Evolutionary conservation across 2,329 filamentous ascomycete genomes (phyloP).

Genomic region (Ascochyta fabae): DNA sequence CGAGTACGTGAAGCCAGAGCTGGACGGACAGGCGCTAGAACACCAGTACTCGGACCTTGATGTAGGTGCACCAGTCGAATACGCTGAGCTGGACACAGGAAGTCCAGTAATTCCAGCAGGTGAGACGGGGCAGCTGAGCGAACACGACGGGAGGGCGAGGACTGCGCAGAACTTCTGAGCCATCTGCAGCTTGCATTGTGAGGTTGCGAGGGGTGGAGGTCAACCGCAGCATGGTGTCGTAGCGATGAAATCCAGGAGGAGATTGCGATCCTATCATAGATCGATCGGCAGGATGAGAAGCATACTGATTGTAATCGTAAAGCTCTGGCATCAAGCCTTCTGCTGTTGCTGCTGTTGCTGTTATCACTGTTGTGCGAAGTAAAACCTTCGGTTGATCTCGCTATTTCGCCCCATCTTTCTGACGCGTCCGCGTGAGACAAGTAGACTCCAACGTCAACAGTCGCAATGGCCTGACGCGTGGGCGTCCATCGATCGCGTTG

Average conservation of each 20-base stretch:
- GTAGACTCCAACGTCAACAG: background rate
- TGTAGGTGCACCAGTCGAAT: background rate
- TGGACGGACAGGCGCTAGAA: background rate
- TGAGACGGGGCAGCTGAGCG: background rate
- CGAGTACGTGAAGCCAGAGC: background rate
- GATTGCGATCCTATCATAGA: no score
- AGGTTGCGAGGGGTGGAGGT: background rate
- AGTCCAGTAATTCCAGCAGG: background rate
- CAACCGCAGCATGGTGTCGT: background rate
- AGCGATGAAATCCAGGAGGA: background rate
- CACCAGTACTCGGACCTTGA: background rate
- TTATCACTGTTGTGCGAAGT: no score
- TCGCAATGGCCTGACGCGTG: background rate
- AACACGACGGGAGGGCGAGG: background rate
- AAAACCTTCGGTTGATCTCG: no score
- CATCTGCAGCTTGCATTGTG: background rate
- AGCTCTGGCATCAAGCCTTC: no score
- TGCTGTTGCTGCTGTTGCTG: no score
- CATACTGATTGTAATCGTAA: no score
- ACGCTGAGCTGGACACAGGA: constrained; percentile 4
- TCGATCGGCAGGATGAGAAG: no score
- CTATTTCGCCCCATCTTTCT: background rate
- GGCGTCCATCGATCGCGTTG: background rate
- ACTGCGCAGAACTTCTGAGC: constrained; percentile 4
- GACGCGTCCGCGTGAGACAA: background rate